Percentiles rank a stretch among this genome's conserved stretches.
Evolutionary conservation across 2,329 filamentous ascomycete genomes (phyloP).

Genomic region (Fusarium subtropicale): DNA sequence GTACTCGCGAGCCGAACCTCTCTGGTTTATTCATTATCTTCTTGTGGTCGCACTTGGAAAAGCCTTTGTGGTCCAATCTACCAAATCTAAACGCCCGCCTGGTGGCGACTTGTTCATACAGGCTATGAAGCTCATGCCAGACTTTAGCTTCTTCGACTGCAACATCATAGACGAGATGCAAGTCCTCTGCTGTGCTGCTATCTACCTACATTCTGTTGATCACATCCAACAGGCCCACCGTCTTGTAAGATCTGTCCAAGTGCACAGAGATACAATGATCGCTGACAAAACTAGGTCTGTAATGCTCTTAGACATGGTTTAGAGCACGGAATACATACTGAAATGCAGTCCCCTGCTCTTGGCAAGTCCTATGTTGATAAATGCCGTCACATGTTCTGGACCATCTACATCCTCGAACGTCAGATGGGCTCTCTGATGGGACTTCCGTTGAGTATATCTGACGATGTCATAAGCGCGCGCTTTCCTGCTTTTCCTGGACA

Average conservation of each 20-base stretch:
- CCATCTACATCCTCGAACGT: constrained; percentile 37
- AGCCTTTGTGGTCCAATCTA: constrained; percentile 37
- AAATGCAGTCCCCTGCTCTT: constrained; percentile 32
- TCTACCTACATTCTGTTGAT: constrained; percentile 34
- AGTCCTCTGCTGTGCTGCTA: constrained; percentile 31
- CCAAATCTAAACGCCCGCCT: constrained; percentile 31
- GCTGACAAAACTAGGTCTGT: constrained; percentile 19
- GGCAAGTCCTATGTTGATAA: constrained; percentile 27
- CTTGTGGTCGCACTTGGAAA: constrained; percentile 39
- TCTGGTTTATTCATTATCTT: constrained; percentile 42
- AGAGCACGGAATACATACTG: constrained; percentile 36
- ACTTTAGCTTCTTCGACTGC: constrained; percentile 34
- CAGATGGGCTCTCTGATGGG: constrained; percentile 36
- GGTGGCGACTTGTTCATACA: constrained; percentile 34
- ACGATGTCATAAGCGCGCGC: constrained; percentile 32
- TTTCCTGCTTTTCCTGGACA: constrained; percentile 26
- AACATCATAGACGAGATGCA: constrained; percentile 35
- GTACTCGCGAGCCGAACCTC: constrained; percentile 1
- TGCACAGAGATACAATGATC: rapidly evolving
- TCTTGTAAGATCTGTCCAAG: constrained; percentile 1
- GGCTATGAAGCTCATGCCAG: constrained; percentile 40
- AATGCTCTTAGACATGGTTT: constrained; percentile 26
- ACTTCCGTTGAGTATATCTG: constrained; percentile 31
- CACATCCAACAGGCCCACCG: constrained; percentile 24
- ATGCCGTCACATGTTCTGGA: constrained; percentile 34